Conservation (phyloP, 2,329 filamentous ascomycete genomes). For the Aspergillus oerlinghausenensis region DNA sequence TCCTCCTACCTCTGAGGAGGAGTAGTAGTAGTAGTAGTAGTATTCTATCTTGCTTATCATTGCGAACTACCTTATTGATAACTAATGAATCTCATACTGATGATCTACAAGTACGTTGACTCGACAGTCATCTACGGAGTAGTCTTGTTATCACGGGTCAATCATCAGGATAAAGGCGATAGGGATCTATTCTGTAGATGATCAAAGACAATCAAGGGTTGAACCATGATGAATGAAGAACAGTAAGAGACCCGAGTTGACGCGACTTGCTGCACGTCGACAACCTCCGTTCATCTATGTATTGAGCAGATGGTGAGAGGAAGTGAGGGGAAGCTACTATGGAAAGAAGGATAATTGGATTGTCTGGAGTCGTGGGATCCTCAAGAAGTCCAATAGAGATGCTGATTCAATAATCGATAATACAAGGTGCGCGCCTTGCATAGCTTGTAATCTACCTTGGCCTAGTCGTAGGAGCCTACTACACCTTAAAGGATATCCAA, state of each 20-base stretch:
- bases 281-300: no score
- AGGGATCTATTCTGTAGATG: not conserved
- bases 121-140: not conserved
- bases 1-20: not conserved
- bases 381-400: not conserved
- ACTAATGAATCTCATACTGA: not conserved
- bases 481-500: not conserved
- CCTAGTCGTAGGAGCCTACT: not conserved
- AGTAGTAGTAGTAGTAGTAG: not conserved
- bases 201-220: not conserved
- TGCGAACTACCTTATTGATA: not conserved
- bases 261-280: not conserved
- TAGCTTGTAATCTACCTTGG: not conserved
- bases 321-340: not conserved
- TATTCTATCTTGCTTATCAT: not conserved
- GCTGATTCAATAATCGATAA: not conserved
- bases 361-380: not conserved
- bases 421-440: not conserved
- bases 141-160: not conserved
- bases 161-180: not conserved
- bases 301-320: not conserved
- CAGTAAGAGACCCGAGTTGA: not conserved
- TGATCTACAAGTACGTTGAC: not conserved
- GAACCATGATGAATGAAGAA: not conserved
- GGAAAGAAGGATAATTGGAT: not conserved